Conservation (phyloP, 2,329 filamentous ascomycete genomes). For the Sporothrix globosa region DNA sequence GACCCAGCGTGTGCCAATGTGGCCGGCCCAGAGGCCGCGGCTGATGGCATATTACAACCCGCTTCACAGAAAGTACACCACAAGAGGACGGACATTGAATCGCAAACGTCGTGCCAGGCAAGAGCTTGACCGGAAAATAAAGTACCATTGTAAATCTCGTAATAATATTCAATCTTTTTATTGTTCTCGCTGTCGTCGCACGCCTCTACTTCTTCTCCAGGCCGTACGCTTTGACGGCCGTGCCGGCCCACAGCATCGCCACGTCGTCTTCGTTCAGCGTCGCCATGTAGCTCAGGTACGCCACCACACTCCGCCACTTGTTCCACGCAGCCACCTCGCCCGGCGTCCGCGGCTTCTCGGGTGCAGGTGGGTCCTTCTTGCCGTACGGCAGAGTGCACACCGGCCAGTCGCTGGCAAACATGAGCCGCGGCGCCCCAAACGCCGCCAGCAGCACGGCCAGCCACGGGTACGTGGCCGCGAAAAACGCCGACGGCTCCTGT, state of each 20-base stretch:
- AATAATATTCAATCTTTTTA: background rate
- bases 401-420: constrained; percentile 95
- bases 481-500: constrained; percentile 59
- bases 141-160: background rate
- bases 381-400: constrained; percentile 72
- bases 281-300: constrained; percentile 66
- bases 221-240: constrained; percentile 71
- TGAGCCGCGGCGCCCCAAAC: constrained; percentile 73
- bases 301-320: constrained; percentile 74
- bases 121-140: background rate
- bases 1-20: no score
- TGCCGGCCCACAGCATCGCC: constrained; percentile 71
- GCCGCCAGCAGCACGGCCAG: constrained; percentile 69
- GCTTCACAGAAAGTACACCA: no score
- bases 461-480: constrained; percentile 69
- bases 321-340: constrained; percentile 66
- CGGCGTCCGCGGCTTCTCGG: constrained; percentile 36
- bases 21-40: background rate
- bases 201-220: constrained; percentile 42
- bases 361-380: constrained; percentile 29
- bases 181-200: no score
- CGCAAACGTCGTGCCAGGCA: background rate
- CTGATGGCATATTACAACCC: background rate
- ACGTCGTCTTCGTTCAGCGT: constrained; percentile 63
- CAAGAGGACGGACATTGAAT: no score